Conservation (phyloP, 371 early-diverging fungal genomes). For the Syncephalis plumigaleata region DNA sequence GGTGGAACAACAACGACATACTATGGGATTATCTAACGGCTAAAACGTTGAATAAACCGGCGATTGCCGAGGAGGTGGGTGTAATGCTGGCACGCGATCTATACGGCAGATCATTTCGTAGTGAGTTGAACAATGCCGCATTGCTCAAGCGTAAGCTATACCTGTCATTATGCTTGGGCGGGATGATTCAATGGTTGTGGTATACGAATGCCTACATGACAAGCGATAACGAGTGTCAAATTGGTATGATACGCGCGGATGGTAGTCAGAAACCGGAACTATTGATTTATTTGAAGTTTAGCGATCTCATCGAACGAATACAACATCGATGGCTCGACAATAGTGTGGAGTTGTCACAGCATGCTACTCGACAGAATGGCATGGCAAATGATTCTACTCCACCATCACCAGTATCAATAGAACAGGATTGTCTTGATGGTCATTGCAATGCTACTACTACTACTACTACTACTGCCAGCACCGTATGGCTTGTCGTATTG, state of each 20-base stretch:
- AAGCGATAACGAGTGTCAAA: not conserved
- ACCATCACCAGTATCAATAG: too few species aligned
- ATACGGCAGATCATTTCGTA: not conserved
- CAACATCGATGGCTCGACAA: too few species aligned
- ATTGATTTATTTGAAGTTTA: too few species aligned
- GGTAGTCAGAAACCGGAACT: not conserved
- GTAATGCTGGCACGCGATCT: not conserved
- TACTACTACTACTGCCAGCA: too few species aligned
- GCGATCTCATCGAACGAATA: too few species aligned
- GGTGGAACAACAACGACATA: not conserved
- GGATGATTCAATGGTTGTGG: constrained; percentile 1
- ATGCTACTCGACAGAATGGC: too few species aligned
- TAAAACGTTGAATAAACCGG: not conserved
- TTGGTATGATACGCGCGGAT: not conserved
- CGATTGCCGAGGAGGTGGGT: constrained; percentile 1
- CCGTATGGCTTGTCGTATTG: too few species aligned
- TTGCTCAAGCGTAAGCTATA: constrained; percentile 1
- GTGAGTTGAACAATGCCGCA: not conserved
- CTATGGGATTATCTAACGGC: not conserved
- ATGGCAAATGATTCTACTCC: too few species aligned
- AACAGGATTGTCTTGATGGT: too few species aligned
- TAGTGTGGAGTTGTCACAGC: too few species aligned
- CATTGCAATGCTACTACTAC: too few species aligned
- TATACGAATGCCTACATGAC: constrained; percentile 1
- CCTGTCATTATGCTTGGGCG: not conserved